A percentile compares a stretch with the other conserved stretches of the same genome.
phyloP scores from a whole-genome alignment of 1,284 basidiomycete species.

The Trichosporon sp. region DNA sequence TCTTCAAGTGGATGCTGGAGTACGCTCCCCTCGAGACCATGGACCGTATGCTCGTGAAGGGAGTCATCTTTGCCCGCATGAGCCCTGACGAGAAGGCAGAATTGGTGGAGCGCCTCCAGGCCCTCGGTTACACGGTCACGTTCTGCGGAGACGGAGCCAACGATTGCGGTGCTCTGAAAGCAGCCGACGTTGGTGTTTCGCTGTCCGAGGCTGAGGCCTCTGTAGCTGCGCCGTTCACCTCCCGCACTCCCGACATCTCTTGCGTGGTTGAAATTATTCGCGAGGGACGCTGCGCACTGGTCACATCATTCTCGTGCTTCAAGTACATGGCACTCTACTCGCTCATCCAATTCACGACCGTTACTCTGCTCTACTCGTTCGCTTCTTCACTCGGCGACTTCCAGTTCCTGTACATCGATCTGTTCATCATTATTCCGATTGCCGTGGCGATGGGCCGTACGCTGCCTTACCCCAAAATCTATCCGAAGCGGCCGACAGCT shows the following conservation, averaged over 20 bases:
- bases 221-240: slow-evolving; percentile 98
- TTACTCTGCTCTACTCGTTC: slow-evolving; percentile 91
- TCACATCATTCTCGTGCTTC: slow-evolving; percentile 98
- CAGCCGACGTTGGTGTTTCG: slow-evolving; percentile 95
- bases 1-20: slow-evolving; percentile 98
- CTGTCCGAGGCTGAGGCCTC: slow-evolving; percentile 97
- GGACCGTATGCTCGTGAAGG: slow-evolving; percentile 95
- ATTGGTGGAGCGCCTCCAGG: slow-evolving; percentile 88
- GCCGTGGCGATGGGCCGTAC: slow-evolving; percentile 96
- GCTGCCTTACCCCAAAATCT: slow-evolving; percentile 76
- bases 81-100: slow-evolving; percentile 99
- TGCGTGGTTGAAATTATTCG: slow-evolving; percentile 96
- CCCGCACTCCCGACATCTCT: slow-evolving; percentile 85
- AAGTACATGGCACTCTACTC: slow-evolving; percentile 76
- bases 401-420: slow-evolving; percentile 92
- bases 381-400: slow-evolving; percentile 95
- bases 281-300: slow-evolving; percentile 89
- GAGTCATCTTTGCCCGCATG: slow-evolving; percentile 97
- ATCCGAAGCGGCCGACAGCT: slow-evolving; percentile 88
- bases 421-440: slow-evolving; percentile 95
- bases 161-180: slow-evolving; percentile 96
- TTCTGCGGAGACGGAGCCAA: slow-evolving; percentile 99
- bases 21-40: slow-evolving; percentile 88
- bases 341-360: slow-evolving; percentile 57
- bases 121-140: slow-evolving; percentile 88